Evolutionary conservation across 768 basidiomycete genomes (phyloP).

Genomic region (Kwoniella sp.): DNA sequence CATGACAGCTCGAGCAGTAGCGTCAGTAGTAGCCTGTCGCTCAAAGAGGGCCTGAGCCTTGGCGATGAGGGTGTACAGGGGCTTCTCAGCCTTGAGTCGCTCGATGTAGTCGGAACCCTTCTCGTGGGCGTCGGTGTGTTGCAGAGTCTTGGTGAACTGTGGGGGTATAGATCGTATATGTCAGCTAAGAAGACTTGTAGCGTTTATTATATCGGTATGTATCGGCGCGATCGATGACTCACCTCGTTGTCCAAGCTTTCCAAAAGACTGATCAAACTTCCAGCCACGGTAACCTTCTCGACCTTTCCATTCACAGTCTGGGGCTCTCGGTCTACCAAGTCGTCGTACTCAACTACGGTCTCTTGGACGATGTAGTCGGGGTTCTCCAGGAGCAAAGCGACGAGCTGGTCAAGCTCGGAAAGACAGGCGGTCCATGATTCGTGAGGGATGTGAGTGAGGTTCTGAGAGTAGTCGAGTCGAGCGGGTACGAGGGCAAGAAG

Average conservation of each 20-base stretch:
- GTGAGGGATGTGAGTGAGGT: constrained; percentile 80
- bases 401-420: constrained; percentile 81
- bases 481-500: constrained; percentile 90
- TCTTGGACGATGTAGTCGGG: constrained; percentile 75
- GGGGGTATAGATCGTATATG: neutral
- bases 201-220: too few relatives aligned
- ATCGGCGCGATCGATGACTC: constrained; percentile 28
- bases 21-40: constrained; percentile 71
- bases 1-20: constrained; percentile 85
- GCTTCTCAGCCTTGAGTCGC: constrained; percentile 91
- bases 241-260: constrained; percentile 92
- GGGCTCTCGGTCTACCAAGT: constrained; percentile 78
- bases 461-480: constrained; percentile 88
- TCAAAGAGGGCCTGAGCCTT: constrained; percentile 91
- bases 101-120: constrained; percentile 95
- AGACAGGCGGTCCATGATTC: constrained; percentile 89
- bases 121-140: constrained; percentile 93
- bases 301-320: constrained; percentile 62
- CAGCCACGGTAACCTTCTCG: constrained; percentile 73
- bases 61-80: constrained; percentile 88
- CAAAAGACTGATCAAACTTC: constrained; percentile 92
- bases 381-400: constrained; percentile 74
- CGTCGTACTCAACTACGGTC: constrained; percentile 79
- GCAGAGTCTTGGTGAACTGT: constrained; percentile 86
- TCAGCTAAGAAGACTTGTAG: too few relatives aligned